Evolutionary conservation across 2,329 filamentous ascomycete species (phyloP).

Genomic region (Xylaria multiplex): DNA sequence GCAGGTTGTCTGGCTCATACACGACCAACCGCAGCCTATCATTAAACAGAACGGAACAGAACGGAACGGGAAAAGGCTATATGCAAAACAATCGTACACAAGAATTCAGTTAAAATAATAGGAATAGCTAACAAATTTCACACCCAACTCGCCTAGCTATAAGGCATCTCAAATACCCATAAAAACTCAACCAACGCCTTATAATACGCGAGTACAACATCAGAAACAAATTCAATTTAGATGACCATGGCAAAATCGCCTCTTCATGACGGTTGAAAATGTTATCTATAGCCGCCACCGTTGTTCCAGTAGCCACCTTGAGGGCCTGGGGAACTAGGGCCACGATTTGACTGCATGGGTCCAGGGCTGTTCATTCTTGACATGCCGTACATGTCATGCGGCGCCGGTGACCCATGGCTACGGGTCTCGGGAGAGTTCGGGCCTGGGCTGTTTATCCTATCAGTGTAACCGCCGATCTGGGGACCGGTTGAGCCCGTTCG

Average conservation of each 20-base stretch:
- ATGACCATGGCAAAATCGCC: background rate
- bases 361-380: conserved; percentile 36
- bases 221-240: background rate
- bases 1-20: background rate
- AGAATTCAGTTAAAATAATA: background rate
- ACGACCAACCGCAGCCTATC: conserved; percentile 12
- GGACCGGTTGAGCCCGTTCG: conserved; percentile 46
- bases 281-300: conserved; percentile 19
- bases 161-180: conserved; percentile 20
- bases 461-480: conserved; percentile 33
- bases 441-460: conserved; percentile 44
- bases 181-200: conserved; percentile 31
- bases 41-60: conserved; percentile 7
- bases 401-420: conserved; percentile 33
- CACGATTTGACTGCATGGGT: conserved; percentile 30
- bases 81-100: conserved; percentile 27
- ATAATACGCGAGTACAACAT: conserved; percentile 10
- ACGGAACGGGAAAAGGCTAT: conserved; percentile 11
- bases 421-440: conserved; percentile 28
- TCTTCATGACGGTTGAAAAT: background rate
- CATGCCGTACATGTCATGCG: conserved; percentile 39
- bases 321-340: conserved; percentile 32
- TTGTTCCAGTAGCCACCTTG: conserved; percentile 32
- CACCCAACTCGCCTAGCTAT: conserved; percentile 9
- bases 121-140: conserved; percentile 8